Evolutionary conservation across 2,329 filamentous ascomycete species (phyloP).

Genomic region (Monosporascus sp.): DNA sequence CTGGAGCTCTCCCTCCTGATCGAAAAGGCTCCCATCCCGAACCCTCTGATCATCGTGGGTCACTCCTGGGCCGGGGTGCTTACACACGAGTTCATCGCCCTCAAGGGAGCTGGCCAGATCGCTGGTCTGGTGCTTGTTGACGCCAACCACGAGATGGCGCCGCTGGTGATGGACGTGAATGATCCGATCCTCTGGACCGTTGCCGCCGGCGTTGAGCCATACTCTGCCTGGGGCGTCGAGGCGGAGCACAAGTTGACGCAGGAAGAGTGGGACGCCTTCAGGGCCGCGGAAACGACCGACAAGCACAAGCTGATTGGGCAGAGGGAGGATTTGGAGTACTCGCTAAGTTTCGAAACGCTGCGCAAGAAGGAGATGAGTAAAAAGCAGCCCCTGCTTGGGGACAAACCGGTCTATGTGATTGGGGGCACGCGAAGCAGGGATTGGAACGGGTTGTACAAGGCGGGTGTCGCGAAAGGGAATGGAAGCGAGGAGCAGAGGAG

Average conservation of each 20-base stretch:
- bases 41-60: background rate
- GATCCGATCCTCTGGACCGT: background rate
- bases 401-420: slow-evolving; percentile 15
- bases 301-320: slow-evolving; percentile 5
- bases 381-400: slow-evolving; percentile 19
- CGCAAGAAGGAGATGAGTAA: slow-evolving; percentile 21
- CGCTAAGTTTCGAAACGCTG: slow-evolving; percentile 20
- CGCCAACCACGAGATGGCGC: slow-evolving; percentile 5
- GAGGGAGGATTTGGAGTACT: background rate
- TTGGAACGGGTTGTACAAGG: slow-evolving; percentile 25
- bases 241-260: slow-evolving; percentile 1
- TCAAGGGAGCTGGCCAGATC: background rate
- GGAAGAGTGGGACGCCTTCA: slow-evolving; percentile 1
- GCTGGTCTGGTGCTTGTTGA: slow-evolving; percentile 2
- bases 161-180: slow-evolving; percentile 1
- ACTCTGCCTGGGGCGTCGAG: slow-evolving; percentile 11
- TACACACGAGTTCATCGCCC: slow-evolving; percentile 2
- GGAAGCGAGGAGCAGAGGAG: slow-evolving; percentile 23
- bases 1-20: slow-evolving; percentile 1
- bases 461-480: slow-evolving; percentile 26
- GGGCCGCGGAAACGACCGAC: slow-evolving; percentile 8
- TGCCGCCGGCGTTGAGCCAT: slow-evolving; percentile 2
- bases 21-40: background rate
- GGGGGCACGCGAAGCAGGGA: slow-evolving; percentile 21
- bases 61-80: slow-evolving; percentile 5